phyloP scores from a whole-genome alignment of 306 rosid genomes.

The Casuarina equisetifolia region DNA sequence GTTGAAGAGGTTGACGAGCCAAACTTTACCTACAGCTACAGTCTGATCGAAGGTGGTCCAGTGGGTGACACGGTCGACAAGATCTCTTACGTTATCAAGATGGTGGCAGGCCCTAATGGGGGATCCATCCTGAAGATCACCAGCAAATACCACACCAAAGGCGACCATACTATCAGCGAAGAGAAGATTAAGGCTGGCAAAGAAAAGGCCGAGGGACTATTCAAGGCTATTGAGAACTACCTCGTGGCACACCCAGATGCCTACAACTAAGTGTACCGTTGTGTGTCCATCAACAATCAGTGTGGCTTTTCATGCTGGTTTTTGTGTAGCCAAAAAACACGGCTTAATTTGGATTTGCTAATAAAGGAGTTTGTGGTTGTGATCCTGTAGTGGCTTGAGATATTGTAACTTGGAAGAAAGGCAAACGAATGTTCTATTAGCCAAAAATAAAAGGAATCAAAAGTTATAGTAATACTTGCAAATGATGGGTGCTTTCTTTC shows the following conservation, averaged over 20 bases:
- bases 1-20: conserved; percentile 37
- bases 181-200: conserved; percentile 40
- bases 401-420: not conserved
- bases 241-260: conserved; percentile 1
- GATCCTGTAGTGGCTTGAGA: not conserved
- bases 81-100: conserved; percentile 34
- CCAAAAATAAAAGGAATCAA: too few species aligned
- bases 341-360: not conserved
- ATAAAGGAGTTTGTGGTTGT: not conserved
- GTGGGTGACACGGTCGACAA: conserved; percentile 39
- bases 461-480: too few species aligned
- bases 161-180: conserved; percentile 22
- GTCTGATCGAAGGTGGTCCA: conserved; percentile 42
- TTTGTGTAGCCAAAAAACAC: too few species aligned
- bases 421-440: not conserved
- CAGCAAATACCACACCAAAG: conserved; percentile 41
- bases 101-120: conserved; percentile 32
- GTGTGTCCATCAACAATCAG: not conserved
- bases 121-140: conserved; percentile 43
- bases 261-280: conserved; percentile 28
- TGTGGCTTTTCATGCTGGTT: not conserved
- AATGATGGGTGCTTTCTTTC: too few species aligned
- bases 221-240: conserved; percentile 50
- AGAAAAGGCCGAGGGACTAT: conserved; percentile 36
- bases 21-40: conserved; percentile 36